Evolutionary conservation across 2,329 filamentous ascomycete species (phyloP).

Genomic region (Claviceps paspali): DNA sequence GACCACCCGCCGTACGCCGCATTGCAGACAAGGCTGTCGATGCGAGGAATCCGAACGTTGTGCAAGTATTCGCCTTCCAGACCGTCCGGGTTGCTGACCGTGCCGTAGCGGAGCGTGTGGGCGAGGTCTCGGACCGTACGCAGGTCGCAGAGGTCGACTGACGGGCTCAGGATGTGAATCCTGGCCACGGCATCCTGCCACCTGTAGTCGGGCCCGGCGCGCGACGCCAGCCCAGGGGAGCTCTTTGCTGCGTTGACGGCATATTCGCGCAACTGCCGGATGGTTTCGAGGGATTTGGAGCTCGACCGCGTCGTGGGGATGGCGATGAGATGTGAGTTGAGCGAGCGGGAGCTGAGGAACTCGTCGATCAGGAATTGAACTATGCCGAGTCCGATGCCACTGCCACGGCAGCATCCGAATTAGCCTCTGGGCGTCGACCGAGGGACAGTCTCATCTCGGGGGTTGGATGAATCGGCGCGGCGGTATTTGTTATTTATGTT

Average conservation of each 20-base stretch:
- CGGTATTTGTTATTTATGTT: no score
- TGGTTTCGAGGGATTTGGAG: conserved; percentile 60
- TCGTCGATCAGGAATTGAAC: conserved; percentile 79
- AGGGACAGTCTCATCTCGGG: no score
- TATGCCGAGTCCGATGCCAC: conserved; percentile 75
- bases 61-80: conserved; percentile 21
- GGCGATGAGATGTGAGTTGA: conserved; percentile 56
- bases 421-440: no score
- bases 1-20: conserved; percentile 80
- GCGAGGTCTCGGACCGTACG: conserved; percentile 33
- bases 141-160: conserved; percentile 46
- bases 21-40: conserved; percentile 73
- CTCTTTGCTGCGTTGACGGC: conserved; percentile 26
- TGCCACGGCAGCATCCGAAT: conserved; percentile 20
- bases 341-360: conserved; percentile 56
- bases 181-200: conserved; percentile 29
- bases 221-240: conserved; percentile 22
- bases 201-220: conserved; percentile 18
- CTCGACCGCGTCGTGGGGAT: conserved; percentile 70
- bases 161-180: conserved; percentile 42
- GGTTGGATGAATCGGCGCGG: no score
- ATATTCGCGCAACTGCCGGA: conserved; percentile 47
- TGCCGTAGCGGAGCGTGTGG: conserved; percentile 27
- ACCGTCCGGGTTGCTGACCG: conserved; percentile 29
- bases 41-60: conserved; percentile 43